Base-by-base conservation (phyloP, 345 rosid species). In the Pelargonium nanum region DNA sequence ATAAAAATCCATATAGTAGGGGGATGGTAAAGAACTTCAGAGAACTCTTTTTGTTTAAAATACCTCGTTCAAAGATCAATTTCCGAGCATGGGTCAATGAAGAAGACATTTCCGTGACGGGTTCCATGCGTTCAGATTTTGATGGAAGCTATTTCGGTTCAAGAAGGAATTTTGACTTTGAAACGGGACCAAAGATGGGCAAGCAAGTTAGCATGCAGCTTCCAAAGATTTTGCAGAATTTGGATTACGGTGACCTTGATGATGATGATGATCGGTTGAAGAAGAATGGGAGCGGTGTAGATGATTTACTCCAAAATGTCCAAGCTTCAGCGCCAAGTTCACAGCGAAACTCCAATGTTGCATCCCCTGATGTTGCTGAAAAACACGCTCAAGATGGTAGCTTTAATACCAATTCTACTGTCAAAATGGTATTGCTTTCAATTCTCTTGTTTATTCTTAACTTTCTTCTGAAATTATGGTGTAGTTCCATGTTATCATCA, bases 21-120 rank as follows among this genome's bases (percentile, higher is more conserved):
- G 90, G 87, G 16, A 10, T 81, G 9, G 25, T 75, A 24, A 70
- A 32, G 30, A 89, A 89, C 65, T 32, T 86, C 6, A 78, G 34
- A 69, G 87, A 86, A 63, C 64, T 84, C 34, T 81, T 89, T 70
- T 71, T 72, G 53, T 34, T 77, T 0, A 79, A 63, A 58, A 71
- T 88, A n/a, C 85, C 93, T 24, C 76, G 82, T 22, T 73, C 91
- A 0, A 51, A 59, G 73, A 53, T 86, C 40, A 72, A 82, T 50
- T 84, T 86, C 62, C 72, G 87, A 75, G 83, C 66, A 58, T 86
- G 82, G 92, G 69, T 79, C 56, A 0, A 69, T 19, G 74, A 74
- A 24, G 79, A 78, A 40, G 76, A 76, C 1, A 70, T 54, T 1
- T 19, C 69, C 0, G 2, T 65, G 15, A 61, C 21, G 9, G 80